Conservation (phyloP, 257 asterid genomes). For the Nicotiana benthamiana region DNA sequence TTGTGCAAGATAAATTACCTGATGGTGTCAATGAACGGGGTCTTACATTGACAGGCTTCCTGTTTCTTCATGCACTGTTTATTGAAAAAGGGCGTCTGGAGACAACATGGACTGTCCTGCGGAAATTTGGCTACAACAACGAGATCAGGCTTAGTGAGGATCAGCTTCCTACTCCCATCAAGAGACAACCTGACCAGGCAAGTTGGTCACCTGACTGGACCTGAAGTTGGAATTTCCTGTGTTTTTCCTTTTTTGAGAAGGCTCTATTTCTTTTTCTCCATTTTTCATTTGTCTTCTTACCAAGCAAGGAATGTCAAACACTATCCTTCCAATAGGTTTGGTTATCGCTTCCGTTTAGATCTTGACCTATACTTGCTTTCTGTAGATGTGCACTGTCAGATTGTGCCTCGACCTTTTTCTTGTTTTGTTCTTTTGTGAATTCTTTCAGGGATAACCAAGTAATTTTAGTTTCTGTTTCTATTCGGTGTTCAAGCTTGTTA, state of each 20-base stretch:
- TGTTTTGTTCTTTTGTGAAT: neutral
- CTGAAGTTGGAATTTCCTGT: neutral
- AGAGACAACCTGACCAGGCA: constrained; percentile 88
- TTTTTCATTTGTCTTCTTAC: neutral
- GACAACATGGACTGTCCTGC: constrained; percentile 95
- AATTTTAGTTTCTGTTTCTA: neutral
- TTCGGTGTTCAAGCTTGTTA: neutral
- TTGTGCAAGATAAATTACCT: constrained; percentile 82
- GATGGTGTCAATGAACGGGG: constrained; percentile 88
- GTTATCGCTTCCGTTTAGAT: neutral
- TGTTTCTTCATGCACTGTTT: constrained; percentile 94
- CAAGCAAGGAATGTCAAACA: neutral
- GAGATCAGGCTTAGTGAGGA: constrained; percentile 87
- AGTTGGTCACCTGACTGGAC: constrained; percentile 8
- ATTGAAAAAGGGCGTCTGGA: constrained; percentile 92
- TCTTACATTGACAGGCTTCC: constrained; percentile 93
- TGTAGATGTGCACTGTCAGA: neutral
- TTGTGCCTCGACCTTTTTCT: neutral
- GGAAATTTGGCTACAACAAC: constrained; percentile 94
- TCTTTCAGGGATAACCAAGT: neutral
- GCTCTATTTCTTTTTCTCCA: neutral
- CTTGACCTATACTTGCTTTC: neutral
- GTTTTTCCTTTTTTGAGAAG: neutral
- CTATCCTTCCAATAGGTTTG: neutral
- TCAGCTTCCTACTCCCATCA: constrained; percentile 74